Conservation (phyloP, 1,284 basidiomycete species). For the Puccinia hordei region DNA sequence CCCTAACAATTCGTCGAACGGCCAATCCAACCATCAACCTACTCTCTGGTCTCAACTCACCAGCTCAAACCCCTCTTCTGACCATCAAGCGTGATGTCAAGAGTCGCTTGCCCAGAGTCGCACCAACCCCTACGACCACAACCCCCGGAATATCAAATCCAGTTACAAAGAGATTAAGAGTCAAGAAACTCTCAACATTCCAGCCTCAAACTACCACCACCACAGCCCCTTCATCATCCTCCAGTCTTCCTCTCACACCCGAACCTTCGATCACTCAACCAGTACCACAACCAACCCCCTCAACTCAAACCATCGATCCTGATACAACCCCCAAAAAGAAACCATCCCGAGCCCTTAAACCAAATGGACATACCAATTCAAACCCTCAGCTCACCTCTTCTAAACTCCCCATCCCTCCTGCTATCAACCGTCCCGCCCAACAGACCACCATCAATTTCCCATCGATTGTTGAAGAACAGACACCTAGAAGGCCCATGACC, state of each 20-base stretch:
- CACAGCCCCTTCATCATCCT: slow-evolving; percentile 1
- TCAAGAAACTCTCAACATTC: not conserved
- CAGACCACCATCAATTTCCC: slow-evolving; percentile 17
- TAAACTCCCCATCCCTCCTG: not conserved
- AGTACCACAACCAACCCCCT: not conserved
- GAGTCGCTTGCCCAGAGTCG: slow-evolving; percentile 29
- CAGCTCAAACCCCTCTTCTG: not conserved
- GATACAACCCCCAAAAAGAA: not conserved
- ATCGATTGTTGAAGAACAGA: slow-evolving; percentile 27
- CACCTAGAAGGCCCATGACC: slow-evolving; percentile 24
- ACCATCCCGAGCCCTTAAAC: not conserved
- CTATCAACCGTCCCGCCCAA: slow-evolving; percentile 1
- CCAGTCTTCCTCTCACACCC: not conserved
- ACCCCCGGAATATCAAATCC: not conserved
- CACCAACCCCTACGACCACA: not conserved
- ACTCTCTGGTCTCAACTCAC: not conserved
- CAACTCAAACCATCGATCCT: not conserved
- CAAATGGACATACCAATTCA: not conserved
- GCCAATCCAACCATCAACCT: not conserved
- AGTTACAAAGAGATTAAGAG: not conserved
- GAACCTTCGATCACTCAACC: not conserved
- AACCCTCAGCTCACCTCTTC: too few relatives aligned
- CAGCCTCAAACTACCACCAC: not conserved
- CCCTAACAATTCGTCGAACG: not conserved
- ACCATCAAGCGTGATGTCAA: not conserved